phyloP scores from a whole-genome alignment of 306 rosid species.

The Gillenia trifoliata region DNA sequence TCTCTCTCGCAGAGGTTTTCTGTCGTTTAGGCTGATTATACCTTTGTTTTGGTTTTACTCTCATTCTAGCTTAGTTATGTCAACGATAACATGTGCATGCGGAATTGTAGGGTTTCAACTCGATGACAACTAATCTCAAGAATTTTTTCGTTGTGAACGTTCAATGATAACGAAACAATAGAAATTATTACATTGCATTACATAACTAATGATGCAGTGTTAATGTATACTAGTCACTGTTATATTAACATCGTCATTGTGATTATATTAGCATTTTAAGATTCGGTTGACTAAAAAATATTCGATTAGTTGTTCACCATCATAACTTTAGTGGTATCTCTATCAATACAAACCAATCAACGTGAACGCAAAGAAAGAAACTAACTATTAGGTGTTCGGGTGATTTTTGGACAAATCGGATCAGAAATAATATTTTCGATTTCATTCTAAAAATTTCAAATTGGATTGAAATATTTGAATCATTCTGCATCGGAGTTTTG shows the following conservation, averaged over 20 bases:
- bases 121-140: background rate
- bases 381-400: background rate
- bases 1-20: too few species aligned
- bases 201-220: background rate
- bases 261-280: background rate
- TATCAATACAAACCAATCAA: background rate
- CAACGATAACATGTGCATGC: background rate
- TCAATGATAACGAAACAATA: background rate
- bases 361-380: background rate
- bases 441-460: background rate
- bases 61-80: too few species aligned
- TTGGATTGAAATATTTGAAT: too few species aligned
- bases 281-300: background rate
- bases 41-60: too few species aligned
- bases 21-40: too few species aligned
- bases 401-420: background rate
- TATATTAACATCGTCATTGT: background rate
- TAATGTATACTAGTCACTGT: background rate
- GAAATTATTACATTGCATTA: background rate
- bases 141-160: background rate
- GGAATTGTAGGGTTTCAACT: background rate
- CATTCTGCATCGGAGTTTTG: too few species aligned
- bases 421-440: too few species aligned
- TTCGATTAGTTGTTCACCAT: background rate
- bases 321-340: background rate